These are phyloP conservation scores for Candida tammaniensis DNA, from an alignment of 805 yeast species.

Conservation along the genomic window DNA sequence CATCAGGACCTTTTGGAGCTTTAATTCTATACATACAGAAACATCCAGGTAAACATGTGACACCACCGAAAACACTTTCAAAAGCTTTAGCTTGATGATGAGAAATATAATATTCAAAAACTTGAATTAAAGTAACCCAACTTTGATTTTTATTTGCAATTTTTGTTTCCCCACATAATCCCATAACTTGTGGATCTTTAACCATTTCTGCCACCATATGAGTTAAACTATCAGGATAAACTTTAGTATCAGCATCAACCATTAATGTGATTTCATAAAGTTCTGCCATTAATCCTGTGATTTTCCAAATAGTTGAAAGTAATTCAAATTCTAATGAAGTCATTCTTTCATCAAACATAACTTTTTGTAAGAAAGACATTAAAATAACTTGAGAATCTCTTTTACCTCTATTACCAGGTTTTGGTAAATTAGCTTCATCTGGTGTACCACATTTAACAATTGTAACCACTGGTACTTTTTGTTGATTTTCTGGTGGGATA, in stretches of 20 bases:
- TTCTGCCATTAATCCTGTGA: slow-evolving; percentile 83
- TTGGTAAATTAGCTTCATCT: slow-evolving; percentile 59
- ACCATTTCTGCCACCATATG: slow-evolving; percentile 92
- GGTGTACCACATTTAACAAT: slow-evolving; percentile 90
- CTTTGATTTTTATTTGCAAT: slow-evolving; percentile 77
- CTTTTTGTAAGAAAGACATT: slow-evolving; percentile 85
- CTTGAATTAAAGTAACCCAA: slow-evolving; percentile 94
- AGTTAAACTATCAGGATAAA: slow-evolving; percentile 80
- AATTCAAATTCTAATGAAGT: slow-evolving; percentile 82
- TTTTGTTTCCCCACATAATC: slow-evolving; percentile 92
- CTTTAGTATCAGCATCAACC: slow-evolving; percentile 95
- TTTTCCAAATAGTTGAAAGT: slow-evolving; percentile 68
- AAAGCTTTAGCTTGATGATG: slow-evolving; percentile 94
- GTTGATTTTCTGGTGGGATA: slow-evolving; percentile 78
- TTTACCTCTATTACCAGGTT: slow-evolving; percentile 94
- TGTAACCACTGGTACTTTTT: slow-evolving; percentile 73
- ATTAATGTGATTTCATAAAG: slow-evolving; percentile 78
- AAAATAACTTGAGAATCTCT: slow-evolving; percentile 90
- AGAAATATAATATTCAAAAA: slow-evolving; percentile 87
- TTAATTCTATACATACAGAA: slow-evolving; percentile 90
- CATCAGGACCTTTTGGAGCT: slow-evolving; percentile 70
- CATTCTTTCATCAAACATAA: slow-evolving; percentile 93
- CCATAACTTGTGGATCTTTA: slow-evolving; percentile 83
- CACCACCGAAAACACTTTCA: slow-evolving; percentile 93
- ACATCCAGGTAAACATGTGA: slow-evolving; percentile 94